Conservation (phyloP, 148 eudicot species). For the Rhododendron simsii region DNA sequence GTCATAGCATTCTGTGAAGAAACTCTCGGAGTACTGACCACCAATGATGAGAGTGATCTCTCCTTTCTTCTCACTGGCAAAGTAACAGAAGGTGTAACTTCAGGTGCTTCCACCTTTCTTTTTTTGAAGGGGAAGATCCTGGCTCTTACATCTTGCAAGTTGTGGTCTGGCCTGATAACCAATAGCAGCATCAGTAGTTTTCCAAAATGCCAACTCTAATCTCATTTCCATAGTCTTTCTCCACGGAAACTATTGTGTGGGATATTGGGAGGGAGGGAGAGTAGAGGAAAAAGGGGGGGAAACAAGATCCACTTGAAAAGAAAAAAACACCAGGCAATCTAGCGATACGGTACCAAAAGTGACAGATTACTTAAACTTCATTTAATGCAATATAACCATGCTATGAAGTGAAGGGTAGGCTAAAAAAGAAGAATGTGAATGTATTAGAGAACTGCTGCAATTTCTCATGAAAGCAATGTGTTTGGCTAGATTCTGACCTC, state of each 20-base stretch:
- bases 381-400: background rate
- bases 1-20: constrained; percentile 63
- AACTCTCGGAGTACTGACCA: constrained; percentile 75
- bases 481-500: background rate
- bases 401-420: background rate
- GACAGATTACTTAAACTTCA: background rate
- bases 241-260: background rate
- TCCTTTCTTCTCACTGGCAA: constrained; percentile 85
- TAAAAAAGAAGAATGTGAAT: background rate
- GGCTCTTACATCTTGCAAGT: constrained; percentile 80
- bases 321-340: background rate
- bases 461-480: background rate
- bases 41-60: constrained; percentile 88
- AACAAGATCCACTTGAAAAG: background rate
- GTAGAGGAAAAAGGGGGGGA: background rate
- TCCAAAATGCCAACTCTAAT: background rate
- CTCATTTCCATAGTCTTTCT: background rate
- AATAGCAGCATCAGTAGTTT: constrained; percentile 3
- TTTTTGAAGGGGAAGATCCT: constrained; percentile 77
- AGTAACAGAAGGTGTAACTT: constrained; percentile 42
- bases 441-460: background rate
- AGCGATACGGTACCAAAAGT: background rate
- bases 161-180: constrained; percentile 82
- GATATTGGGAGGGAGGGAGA: background rate
- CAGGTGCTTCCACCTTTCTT: constrained; percentile 65